Evolutionary conservation across 306 rosid genomes (phyloP).

Genomic region (Rosa persica): DNA sequence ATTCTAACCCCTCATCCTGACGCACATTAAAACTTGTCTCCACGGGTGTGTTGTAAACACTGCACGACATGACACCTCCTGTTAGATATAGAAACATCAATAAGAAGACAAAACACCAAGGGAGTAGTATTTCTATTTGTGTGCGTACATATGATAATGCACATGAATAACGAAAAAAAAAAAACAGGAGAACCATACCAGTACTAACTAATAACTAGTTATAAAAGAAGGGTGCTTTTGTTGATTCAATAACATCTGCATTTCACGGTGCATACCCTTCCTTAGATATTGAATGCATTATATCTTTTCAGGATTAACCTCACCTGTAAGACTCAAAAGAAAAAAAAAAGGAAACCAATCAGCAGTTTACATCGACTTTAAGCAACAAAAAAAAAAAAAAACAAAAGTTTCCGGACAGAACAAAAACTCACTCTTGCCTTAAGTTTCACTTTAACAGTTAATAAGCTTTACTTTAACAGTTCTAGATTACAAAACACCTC

Average conservation of each 20-base stretch:
- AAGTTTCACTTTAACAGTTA: background rate
- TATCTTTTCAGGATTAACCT: conserved; percentile 20
- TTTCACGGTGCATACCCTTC: conserved; percentile 13
- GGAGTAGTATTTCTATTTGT: background rate
- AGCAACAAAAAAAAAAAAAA: background rate
- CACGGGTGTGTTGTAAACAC: conserved; percentile 30
- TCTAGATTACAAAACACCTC: conserved; percentile 5
- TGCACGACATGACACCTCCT: conserved; percentile 42
- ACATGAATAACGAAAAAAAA: background rate
- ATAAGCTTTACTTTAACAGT: background rate
- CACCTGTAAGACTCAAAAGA: conserved; percentile 16
- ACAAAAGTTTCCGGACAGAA: background rate
- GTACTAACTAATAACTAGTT: background rate
- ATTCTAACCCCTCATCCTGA: conserved; percentile 40
- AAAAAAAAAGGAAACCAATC: conserved; percentile 11
- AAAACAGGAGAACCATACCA: conserved; percentile 15
- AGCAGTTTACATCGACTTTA: conserved; percentile 10
- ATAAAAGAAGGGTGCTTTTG: conserved; percentile 7
- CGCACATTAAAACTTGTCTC: conserved; percentile 31
- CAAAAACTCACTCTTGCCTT: background rate
- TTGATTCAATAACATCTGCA: background rate
- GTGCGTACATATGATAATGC: background rate
- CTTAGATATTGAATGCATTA: background rate
- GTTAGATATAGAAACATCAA: conserved; percentile 35
- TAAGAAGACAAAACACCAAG: conserved; percentile 15